Conservation (phyloP, 2,329 filamentous ascomycete genomes). For the Diplodia mutila region DNA sequence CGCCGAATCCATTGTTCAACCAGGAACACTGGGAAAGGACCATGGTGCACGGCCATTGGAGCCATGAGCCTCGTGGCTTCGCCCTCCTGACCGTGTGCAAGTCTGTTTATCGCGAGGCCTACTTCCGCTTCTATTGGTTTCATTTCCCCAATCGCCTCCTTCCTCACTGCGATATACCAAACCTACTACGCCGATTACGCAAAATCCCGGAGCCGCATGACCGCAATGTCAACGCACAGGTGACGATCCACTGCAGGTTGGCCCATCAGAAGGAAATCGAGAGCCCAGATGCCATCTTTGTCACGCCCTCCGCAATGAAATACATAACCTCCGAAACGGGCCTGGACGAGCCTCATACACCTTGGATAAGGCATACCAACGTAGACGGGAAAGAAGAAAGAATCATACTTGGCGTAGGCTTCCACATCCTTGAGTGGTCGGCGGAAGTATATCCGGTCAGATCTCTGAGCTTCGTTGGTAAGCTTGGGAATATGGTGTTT, state of each 20-base stretch:
- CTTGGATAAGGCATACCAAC: neutral
- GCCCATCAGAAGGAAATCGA: neutral
- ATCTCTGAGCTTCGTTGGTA: neutral
- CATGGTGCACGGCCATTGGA: neutral
- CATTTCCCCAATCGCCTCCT: neutral
- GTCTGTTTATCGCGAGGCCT: neutral
- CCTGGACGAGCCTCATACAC: neutral
- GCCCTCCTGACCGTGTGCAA: neutral
- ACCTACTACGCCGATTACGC: neutral
- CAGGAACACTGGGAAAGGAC: neutral
- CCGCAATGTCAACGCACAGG: neutral
- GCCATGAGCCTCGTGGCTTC: neutral
- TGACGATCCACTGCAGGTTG: neutral
- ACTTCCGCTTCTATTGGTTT: constrained; percentile 15
- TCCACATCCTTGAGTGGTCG: neutral
- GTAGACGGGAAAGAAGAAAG: neutral
- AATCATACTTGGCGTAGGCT: neutral
- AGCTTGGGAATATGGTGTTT: neutral
- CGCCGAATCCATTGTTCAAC: neutral
- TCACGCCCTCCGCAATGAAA: neutral
- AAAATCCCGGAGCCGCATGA: neutral
- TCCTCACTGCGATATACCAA: neutral
- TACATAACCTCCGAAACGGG: neutral
- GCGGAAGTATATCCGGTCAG: neutral
- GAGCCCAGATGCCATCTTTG: neutral